Percentiles rank a stretch among this genome's conserved stretches.
Conservation (phyloP, 176 grass and related monocot genomes). For the Lolium rigidum region DNA sequence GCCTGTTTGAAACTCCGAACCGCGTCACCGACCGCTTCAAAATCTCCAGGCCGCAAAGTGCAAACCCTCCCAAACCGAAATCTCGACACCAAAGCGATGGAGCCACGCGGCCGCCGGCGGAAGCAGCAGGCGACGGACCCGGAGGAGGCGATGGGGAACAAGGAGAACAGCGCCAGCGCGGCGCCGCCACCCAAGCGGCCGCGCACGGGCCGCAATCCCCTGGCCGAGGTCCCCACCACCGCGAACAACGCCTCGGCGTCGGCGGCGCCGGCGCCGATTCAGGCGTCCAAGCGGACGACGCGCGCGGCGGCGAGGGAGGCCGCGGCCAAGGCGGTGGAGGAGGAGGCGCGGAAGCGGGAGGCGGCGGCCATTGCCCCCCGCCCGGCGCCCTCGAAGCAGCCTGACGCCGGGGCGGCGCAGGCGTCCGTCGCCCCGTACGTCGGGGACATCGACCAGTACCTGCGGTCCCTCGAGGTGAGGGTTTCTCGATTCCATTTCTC, state of each 20-base stretch:
- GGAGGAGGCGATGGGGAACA: constrained; percentile 16
- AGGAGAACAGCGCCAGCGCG: constrained; percentile 28
- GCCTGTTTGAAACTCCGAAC: background rate
- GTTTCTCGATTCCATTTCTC: background rate
- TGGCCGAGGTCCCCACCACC: constrained; percentile 33
- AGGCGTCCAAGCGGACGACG: constrained; percentile 43
- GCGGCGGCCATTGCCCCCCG: background rate
- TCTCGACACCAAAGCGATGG: background rate
- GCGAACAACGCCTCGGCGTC: background rate
- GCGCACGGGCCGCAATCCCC: constrained; percentile 34
- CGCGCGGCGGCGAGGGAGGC: constrained; percentile 43
- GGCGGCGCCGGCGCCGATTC: background rate
- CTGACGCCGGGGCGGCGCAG: constrained; percentile 25
- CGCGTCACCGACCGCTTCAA: constrained; percentile 8
- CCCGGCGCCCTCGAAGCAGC: background rate
- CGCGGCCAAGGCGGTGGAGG: constrained; percentile 11
- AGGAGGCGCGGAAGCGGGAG: background rate
- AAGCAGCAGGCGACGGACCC: background rate
- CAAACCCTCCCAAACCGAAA: background rate
- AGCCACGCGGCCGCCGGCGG: background rate
- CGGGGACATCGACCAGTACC: constrained; percentile 44
- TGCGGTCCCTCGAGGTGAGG: constrained; percentile 59
- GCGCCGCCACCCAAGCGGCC: background rate
- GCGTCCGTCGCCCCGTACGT: constrained; percentile 32
- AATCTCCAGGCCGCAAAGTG: background rate